Evolutionary conservation across 768 basidiomycete genomes (phyloP).

Genomic region (Rhodotorula graminis): DNA sequence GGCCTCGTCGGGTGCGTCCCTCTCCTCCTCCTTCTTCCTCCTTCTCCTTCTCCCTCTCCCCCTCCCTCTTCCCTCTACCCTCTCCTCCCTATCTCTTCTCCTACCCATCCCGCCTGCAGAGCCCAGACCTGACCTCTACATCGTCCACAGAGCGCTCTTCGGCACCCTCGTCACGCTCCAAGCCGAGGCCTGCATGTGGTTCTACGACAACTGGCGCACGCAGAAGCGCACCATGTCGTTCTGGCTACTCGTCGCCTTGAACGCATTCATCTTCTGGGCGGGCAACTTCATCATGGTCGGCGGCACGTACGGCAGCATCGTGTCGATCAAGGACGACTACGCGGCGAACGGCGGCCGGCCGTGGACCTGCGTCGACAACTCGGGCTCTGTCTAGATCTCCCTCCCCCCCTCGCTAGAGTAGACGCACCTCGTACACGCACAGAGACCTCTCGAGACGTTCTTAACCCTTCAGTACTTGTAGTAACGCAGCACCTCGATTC

Average conservation of each 20-base stretch:
- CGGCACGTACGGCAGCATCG: constrained; percentile 18
- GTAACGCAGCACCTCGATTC: no score
- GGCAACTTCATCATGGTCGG: constrained; percentile 39
- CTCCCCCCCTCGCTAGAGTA: no score
- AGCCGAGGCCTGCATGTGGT: constrained; percentile 30
- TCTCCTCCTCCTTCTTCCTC: no score
- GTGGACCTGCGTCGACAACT: constrained; percentile 38
- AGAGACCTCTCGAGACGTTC: no score
- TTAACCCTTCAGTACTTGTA: no score
- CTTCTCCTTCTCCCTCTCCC: no score
- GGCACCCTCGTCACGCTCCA: constrained; percentile 34
- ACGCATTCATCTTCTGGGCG: constrained; percentile 32
- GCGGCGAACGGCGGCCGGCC: constrained; percentile 12
- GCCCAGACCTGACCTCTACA: no score
- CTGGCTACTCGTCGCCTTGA: constrained; percentile 1
- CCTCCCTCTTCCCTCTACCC: no score
- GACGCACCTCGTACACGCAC: no score
- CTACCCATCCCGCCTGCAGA: no score
- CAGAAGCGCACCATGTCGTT: not conserved
- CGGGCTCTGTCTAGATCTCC: not conserved
- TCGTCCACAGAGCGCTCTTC: constrained; percentile 32
- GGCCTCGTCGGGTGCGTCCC: constrained; percentile 23
- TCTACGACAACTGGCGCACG: constrained; percentile 19
- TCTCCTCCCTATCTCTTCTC: no score
- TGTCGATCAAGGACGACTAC: constrained; percentile 20